These are phyloP conservation scores for Ceratopteris richardii DNA, from an alignment of 75 land plant genomes.

Conservation along the genomic window DNA sequence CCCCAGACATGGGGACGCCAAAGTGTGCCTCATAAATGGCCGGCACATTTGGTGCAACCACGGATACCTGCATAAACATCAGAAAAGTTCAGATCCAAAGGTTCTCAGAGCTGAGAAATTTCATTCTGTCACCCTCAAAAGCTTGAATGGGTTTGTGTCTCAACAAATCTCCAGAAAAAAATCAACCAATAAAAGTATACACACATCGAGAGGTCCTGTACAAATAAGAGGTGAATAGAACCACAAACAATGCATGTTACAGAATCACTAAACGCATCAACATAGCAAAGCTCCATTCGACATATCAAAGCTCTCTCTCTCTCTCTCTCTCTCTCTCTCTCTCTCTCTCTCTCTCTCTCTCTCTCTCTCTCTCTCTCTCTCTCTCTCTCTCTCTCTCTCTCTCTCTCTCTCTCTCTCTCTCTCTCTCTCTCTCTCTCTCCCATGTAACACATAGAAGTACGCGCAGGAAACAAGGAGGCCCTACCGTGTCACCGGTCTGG, in stretches of 20 bases:
- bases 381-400: not conserved
- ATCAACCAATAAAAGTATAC: not conserved
- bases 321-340: slow-evolving; percentile 1
- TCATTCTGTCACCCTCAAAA: not conserved
- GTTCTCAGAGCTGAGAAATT: not conserved
- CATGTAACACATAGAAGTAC: not conserved
- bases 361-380: not conserved
- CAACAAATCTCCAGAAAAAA: too few relatives aligned
- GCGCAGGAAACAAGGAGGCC: not conserved
- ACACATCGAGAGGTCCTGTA: not conserved
- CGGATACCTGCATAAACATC: slow-evolving; percentile 45
- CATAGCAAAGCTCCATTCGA: too few relatives aligned
- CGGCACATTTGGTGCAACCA: slow-evolving; percentile 83
- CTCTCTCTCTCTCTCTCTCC: not conserved
- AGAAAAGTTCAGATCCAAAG: not conserved
- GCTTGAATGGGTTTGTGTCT: too few relatives aligned
- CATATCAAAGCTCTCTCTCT: too few relatives aligned
- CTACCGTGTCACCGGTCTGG: slow-evolving; percentile 51
- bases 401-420: not conserved
- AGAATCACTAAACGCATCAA: too few relatives aligned
- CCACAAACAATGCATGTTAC: too few relatives aligned
- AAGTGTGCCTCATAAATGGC: slow-evolving; percentile 91
- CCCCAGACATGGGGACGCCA: slow-evolving; percentile 90
- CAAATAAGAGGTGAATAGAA: not conserved
- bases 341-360: not conserved